A percentile compares a stretch with the other conserved stretches of the same genome.
Conservation (phyloP, 495 filamentous ascomycete species). For the Lepraria neglecta region DNA sequence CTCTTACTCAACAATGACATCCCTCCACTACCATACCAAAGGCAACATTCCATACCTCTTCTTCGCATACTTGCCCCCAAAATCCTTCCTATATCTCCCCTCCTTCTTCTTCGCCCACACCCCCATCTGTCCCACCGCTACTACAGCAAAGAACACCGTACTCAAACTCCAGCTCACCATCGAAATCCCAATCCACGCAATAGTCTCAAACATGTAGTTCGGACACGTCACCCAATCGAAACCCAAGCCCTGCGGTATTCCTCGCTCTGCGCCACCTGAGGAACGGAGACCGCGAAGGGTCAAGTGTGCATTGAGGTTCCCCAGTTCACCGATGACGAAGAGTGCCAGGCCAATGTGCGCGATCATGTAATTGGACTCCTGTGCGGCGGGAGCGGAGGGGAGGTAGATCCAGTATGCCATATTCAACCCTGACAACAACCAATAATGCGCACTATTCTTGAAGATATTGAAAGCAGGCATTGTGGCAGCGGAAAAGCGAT, state of each 20-base stretch:
- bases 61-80: slow-evolving; percentile 81
- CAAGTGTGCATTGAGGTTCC: slow-evolving; percentile 73
- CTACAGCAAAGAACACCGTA: slow-evolving; percentile 61
- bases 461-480: slow-evolving; percentile 85
- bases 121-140: slow-evolving; percentile 69
- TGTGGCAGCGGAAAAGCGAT: slow-evolving; percentile 88
- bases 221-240: slow-evolving; percentile 87
- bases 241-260: slow-evolving; percentile 81
- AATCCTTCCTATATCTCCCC: slow-evolving; percentile 78
- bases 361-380: slow-evolving; percentile 39
- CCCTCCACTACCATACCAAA: slow-evolving; percentile 51
- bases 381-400: slow-evolving; percentile 56
- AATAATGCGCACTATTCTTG: slow-evolving; percentile 90
- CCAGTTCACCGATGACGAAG: slow-evolving; percentile 68
- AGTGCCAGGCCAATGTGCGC: slow-evolving; percentile 60
- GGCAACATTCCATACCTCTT: slow-evolving; percentile 79
- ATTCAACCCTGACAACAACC: slow-evolving; percentile 73
- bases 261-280: slow-evolving; percentile 70
- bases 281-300: slow-evolving; percentile 63
- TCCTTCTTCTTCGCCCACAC: slow-evolving; percentile 91
- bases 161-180: slow-evolving; percentile 71
- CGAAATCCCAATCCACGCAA: slow-evolving; percentile 75
- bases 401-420: slow-evolving; percentile 81
- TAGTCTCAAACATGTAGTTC: slow-evolving; percentile 90
- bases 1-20: slow-evolving; percentile 64